Conservation (phyloP, 352 stramenopile species). For the Phytophthora vignae region DNA sequence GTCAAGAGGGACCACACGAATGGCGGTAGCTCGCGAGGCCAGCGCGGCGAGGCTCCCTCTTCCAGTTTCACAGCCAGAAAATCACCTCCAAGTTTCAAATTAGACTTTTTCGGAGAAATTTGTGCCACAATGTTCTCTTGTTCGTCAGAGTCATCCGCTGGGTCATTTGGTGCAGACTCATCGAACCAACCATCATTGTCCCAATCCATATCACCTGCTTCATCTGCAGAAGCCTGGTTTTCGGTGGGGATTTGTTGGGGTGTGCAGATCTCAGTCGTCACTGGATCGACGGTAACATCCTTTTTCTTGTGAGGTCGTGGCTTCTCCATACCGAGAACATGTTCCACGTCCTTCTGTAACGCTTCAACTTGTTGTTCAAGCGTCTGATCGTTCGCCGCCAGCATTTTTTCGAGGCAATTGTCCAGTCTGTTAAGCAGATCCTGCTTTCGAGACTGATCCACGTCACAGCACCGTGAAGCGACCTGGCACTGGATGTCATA, state of each 20-base stretch:
- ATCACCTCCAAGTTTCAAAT: conserved; percentile 38
- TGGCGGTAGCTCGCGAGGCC: conserved; percentile 38
- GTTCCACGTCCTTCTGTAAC: conserved; percentile 28
- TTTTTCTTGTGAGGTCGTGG: neutral
- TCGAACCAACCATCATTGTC: conserved; percentile 41
- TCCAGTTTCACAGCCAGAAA: conserved; percentile 44
- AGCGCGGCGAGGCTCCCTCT: conserved; percentile 18
- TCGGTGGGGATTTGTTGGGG: neutral
- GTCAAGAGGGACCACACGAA: conserved; percentile 57
- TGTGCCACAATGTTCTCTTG: conserved; percentile 31
- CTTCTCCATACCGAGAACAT: conserved; percentile 18
- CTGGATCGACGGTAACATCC: neutral
- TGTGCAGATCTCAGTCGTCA: conserved; percentile 1
- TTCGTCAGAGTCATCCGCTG: conserved; percentile 23
- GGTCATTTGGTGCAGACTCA: conserved; percentile 20
- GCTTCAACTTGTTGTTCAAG: conserved; percentile 27
- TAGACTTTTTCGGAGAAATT: conserved; percentile 29
- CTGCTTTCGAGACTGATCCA: conserved; percentile 31
- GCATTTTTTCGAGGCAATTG: conserved; percentile 26
- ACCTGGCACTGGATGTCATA: conserved; percentile 51
- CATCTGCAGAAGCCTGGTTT: conserved; percentile 11
- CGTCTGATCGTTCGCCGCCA: conserved; percentile 17
- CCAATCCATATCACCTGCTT: conserved; percentile 20
- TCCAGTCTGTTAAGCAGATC: conserved; percentile 46
- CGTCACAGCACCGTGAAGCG: conserved; percentile 24